Percentiles rank a stretch among this genome's conserved stretches.
These are phyloP conservation scores for Fistulinella prunicolor DNA, from an alignment of 768 basidiomycete species.

Conservation along the genomic window DNA sequence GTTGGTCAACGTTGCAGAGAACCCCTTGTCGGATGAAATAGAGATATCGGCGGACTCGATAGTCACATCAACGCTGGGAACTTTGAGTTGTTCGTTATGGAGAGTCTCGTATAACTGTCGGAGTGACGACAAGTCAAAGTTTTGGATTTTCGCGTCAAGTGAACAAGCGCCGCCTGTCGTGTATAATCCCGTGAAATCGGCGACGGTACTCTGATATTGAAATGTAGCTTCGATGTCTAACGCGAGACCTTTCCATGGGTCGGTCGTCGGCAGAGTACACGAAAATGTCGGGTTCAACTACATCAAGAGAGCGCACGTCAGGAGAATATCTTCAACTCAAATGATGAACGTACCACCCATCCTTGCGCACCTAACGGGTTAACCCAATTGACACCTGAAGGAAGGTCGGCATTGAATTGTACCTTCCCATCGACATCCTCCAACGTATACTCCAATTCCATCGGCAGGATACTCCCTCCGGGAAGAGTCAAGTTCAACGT, in stretches of 20 bases:
- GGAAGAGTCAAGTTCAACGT: neutral
- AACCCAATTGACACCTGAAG: constrained; percentile 1
- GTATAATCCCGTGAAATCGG: neutral
- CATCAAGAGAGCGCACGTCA: neutral
- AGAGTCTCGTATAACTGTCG: constrained; percentile 1
- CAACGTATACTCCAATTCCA: constrained; percentile 4
- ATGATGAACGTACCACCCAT: neutral
- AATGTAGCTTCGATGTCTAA: neutral
- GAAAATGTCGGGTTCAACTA: constrained; percentile 8
- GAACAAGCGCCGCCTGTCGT: neutral
- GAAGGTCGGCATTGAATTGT: neutral
- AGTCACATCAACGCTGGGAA: constrained; percentile 2
- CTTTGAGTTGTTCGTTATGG: neutral
- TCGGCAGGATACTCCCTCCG: neutral
- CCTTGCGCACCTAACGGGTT: constrained; percentile 7
- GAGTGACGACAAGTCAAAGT: neutral
- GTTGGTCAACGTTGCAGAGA: constrained; percentile 1
- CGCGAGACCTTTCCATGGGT: constrained; percentile 3
- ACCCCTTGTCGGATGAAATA: neutral
- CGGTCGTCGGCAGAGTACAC: neutral
- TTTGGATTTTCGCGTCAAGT: neutral
- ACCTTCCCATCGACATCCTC: neutral
- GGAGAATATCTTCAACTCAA: neutral
- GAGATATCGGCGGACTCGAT: constrained; percentile 4
- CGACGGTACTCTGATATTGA: neutral